phyloP scores from a whole-genome alignment of 495 filamentous ascomycete genomes.

The Opeltia flavorubescens region DNA sequence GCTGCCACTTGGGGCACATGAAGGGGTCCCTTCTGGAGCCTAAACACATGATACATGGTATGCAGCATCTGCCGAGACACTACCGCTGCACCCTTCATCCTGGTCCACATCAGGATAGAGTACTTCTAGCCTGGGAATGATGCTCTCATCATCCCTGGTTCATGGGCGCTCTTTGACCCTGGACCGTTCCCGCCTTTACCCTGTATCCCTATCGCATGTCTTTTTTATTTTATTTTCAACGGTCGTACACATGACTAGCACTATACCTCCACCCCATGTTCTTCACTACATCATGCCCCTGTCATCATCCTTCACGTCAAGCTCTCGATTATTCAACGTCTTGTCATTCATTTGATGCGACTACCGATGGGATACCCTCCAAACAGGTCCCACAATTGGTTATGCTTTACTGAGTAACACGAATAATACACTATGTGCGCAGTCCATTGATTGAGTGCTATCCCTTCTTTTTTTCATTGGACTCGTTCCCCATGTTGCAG shows the following conservation, averaged over 20 bases:
- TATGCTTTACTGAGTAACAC: not conserved
- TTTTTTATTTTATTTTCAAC: not conserved
- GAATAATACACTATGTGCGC: not conserved
- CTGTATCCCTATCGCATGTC: not conserved
- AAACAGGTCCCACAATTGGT: not conserved
- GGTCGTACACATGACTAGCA: not conserved
- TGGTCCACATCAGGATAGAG: conserved; percentile 1
- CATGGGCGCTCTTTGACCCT: conserved; percentile 2
- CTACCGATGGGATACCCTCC: not conserved
- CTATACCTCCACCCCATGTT: not conserved
- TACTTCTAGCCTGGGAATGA: not conserved
- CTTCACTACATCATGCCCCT: not conserved
- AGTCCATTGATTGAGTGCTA: not conserved
- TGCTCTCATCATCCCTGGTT: not conserved
- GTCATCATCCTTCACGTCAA: not conserved
- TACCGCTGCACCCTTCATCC: conserved; percentile 3
- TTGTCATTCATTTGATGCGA: not conserved
- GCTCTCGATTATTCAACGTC: no score
- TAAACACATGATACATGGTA: conserved; percentile 5
- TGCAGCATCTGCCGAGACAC: conserved; percentile 6
- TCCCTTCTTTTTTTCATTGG: not conserved
- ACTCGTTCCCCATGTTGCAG: not conserved
- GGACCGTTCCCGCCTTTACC: conserved; percentile 2
- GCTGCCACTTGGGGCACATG: not conserved
- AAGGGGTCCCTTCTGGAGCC: not conserved